phyloP scores from a whole-genome alignment of 106 monocot genomes.

The Ottelia alismoides region DNA sequence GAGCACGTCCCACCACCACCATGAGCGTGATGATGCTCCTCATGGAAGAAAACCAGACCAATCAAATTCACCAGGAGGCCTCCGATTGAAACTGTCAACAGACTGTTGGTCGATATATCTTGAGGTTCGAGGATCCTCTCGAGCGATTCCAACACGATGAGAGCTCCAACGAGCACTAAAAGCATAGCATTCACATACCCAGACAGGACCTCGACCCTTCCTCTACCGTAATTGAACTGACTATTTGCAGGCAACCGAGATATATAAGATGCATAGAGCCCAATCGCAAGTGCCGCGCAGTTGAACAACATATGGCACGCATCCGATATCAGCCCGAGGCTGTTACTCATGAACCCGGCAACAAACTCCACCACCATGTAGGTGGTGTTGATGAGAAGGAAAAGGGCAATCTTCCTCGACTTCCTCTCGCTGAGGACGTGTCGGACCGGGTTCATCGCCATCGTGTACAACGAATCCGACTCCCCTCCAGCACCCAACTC shows the following conservation, averaged over 20 bases:
- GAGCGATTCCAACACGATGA: constrained; percentile 88
- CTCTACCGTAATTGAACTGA: constrained; percentile 85
- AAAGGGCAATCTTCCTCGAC: constrained; percentile 83
- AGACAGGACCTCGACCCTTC: constrained; percentile 90
- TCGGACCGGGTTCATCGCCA: constrained; percentile 47
- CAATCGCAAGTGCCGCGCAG: constrained; percentile 93
- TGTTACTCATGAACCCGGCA: constrained; percentile 95
- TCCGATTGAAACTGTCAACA: constrained; percentile 84
- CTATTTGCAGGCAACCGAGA: constrained; percentile 71
- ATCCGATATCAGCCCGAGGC: constrained; percentile 95
- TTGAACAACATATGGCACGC: constrained; percentile 99
- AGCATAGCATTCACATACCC: constrained; percentile 95
- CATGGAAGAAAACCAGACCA: constrained; percentile 90
- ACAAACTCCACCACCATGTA: constrained; percentile 97
- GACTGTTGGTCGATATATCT: constrained; percentile 78
- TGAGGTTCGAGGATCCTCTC: constrained; percentile 96
- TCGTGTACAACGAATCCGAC: constrained; percentile 32
- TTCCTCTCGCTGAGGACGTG: constrained; percentile 83
- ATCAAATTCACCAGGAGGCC: constrained; percentile 84
- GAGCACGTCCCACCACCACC: constrained; percentile 57
- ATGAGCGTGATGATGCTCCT: constrained; percentile 99
- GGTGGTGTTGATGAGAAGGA: constrained; percentile 73
- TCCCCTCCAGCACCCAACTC: constrained; percentile 38
- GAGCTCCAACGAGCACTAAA: constrained; percentile 84
- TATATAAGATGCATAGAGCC: constrained; percentile 89